Evolutionary conservation across 148 eudicot species (phyloP).

Genomic region (Arctostaphylos glauca): DNA sequence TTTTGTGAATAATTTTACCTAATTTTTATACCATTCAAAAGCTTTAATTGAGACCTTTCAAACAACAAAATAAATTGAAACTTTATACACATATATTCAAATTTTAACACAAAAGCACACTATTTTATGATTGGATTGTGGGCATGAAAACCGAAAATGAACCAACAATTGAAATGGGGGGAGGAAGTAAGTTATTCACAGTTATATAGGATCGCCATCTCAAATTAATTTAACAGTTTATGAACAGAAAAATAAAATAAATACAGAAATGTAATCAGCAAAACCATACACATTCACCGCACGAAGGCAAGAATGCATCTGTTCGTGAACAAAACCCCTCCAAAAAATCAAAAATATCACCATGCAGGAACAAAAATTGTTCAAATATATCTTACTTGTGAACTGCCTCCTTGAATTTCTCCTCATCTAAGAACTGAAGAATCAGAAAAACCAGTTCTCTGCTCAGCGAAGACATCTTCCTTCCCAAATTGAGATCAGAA

Average conservation of each 20-base stretch:
- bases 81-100: not conserved
- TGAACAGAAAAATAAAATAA: not conserved
- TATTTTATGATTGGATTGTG: not conserved
- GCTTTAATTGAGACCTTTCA: not conserved
- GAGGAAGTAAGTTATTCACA: not conserved
- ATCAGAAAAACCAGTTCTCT: conserved; percentile 49
- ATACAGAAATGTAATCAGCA: not conserved
- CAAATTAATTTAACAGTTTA: not conserved
- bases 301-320: not conserved
- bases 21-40: not conserved
- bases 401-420: conserved; percentile 41
- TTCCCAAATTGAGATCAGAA: not conserved
- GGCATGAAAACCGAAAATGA: not conserved
- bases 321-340: not conserved
- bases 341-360: not conserved
- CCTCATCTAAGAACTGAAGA: conserved; percentile 57
- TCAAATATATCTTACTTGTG: conserved; percentile 32
- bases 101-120: not conserved
- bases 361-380: not conserved
- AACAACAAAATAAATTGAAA: not conserved
- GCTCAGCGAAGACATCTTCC: conserved; percentile 39
- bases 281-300: not conserved
- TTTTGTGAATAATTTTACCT: not conserved
- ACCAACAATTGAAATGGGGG: not conserved
- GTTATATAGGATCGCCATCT: not conserved